Conservation (phyloP, 768 basidiomycete species). For the Pleurotus citrinopileatus region DNA sequence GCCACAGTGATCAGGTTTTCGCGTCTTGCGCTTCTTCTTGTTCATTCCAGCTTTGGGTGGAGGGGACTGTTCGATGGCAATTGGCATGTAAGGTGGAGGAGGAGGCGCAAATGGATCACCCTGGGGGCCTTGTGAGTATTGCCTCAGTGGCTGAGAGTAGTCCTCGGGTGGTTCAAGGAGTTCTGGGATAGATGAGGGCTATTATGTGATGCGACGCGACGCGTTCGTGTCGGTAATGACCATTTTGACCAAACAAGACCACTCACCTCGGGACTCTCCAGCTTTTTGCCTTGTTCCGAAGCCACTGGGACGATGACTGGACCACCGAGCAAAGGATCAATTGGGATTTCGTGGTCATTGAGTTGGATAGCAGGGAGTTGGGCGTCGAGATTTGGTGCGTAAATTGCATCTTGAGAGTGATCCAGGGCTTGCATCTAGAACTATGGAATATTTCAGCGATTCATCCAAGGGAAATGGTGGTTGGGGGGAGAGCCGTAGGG, state of each 20-base stretch:
- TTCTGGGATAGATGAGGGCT: slow-evolving; percentile 19
- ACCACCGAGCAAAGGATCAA: slow-evolving; percentile 68
- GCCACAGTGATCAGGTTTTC: slow-evolving; percentile 67
- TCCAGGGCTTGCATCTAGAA: slow-evolving; percentile 9
- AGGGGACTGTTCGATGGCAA: slow-evolving; percentile 35
- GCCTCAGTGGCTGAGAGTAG: slow-evolving; percentile 31
- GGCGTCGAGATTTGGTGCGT: not conserved
- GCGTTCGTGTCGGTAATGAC: slow-evolving; percentile 39
- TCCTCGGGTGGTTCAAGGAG: slow-evolving; percentile 22
- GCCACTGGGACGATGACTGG: slow-evolving; percentile 54
- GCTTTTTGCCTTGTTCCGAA: slow-evolving; percentile 24
- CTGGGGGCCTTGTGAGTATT: slow-evolving; percentile 73
- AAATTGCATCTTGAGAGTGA: not conserved
- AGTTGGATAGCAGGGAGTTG: not conserved
- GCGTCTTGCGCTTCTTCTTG: slow-evolving; percentile 42
- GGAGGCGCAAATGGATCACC: slow-evolving; percentile 83
- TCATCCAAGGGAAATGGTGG: slow-evolving; percentile 1
- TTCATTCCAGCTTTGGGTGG: slow-evolving; percentile 36
- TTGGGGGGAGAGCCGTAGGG: not conserved
- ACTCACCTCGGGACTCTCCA: slow-evolving; percentile 36
- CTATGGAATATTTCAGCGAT: not conserved
- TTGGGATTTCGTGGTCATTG: slow-evolving; percentile 65
- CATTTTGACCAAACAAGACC: slow-evolving; percentile 17
- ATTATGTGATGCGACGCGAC: slow-evolving; percentile 62
- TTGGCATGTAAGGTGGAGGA: slow-evolving; percentile 48